Conservation (phyloP, 257 asterid species). For the Solanum tarijense region DNA sequence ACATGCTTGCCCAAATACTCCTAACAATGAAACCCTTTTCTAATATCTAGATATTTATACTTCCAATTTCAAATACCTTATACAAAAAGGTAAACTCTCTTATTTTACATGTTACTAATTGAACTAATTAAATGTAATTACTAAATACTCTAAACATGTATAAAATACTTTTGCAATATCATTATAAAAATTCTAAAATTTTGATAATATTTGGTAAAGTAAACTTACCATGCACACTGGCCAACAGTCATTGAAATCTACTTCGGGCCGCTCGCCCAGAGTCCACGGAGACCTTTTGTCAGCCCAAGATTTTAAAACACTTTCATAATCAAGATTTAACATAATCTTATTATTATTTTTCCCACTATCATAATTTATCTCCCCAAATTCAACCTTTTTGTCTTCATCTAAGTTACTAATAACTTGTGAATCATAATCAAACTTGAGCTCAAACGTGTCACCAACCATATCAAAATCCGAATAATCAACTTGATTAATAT, state of each 20-base stretch:
- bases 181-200: neutral
- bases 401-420: neutral
- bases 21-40: neutral
- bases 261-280: slow-evolving; percentile 46
- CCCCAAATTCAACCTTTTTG: slow-evolving; percentile 1
- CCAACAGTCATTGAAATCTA: slow-evolving; percentile 46
- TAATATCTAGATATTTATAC: neutral
- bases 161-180: neutral
- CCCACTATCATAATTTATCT: neutral
- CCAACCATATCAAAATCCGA: slow-evolving; percentile 21
- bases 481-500: neutral
- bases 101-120: neutral
- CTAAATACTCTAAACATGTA: neutral
- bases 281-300: slow-evolving; percentile 63
- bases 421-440: slow-evolving; percentile 39
- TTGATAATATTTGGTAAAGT: neutral
- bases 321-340: slow-evolving; percentile 55
- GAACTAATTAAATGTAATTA: neutral
- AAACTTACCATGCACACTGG: slow-evolving; percentile 39
- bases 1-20: neutral
- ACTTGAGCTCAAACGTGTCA: slow-evolving; percentile 19
- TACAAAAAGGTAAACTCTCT: neutral
- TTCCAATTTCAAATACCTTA: neutral
- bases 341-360: slow-evolving; percentile 18
- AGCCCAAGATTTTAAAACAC: slow-evolving; percentile 64